phyloP scores from a whole-genome alignment of 768 basidiomycete species.

The Tricholoma sp. region DNA sequence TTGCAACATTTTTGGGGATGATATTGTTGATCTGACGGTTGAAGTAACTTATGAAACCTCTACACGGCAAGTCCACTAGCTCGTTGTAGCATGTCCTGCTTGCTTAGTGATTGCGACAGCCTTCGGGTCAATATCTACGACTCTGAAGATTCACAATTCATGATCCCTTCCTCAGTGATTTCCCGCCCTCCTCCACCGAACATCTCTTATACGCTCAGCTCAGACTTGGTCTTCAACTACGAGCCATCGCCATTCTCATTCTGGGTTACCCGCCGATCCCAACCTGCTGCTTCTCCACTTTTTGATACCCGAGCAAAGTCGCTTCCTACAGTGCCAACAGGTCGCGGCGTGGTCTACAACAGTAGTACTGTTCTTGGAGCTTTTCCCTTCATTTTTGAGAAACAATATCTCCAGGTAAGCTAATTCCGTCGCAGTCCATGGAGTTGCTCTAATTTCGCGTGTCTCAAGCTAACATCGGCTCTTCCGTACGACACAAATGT shows the following conservation, averaged over 20 bases:
- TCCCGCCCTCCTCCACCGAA: slow-evolving; percentile 34
- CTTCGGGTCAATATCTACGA: slow-evolving; percentile 69
- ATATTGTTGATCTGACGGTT: slow-evolving; percentile 54
- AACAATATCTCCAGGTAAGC: slow-evolving; percentile 68
- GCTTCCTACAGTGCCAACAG: slow-evolving; percentile 54
- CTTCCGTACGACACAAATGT: slow-evolving; percentile 66
- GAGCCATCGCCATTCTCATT: slow-evolving; percentile 65
- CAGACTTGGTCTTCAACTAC: slow-evolving; percentile 70
- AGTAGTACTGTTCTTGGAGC: slow-evolving; percentile 53
- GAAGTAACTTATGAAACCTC: slow-evolving; percentile 61
- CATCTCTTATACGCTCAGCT: slow-evolving; percentile 29
- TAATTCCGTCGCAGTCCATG: neutral
- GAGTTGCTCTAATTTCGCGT: neutral
- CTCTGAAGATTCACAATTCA: slow-evolving; percentile 56
- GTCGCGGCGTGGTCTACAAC: slow-evolving; percentile 48
- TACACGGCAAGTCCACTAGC: slow-evolving; percentile 32
- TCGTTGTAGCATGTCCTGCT: neutral
- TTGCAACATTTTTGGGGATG: slow-evolving; percentile 64
- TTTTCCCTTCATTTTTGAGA: slow-evolving; percentile 72
- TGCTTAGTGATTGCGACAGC: slow-evolving; percentile 24
- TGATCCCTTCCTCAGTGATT: slow-evolving; percentile 48
- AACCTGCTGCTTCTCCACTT: slow-evolving; percentile 47
- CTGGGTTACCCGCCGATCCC: slow-evolving; percentile 70
- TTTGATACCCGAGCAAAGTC: slow-evolving; percentile 69
- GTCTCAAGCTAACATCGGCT: slow-evolving; percentile 51